Evolutionary conservation across 768 basidiomycete genomes (phyloP), one percentile per base, ranked within the genome.

Genomic region (Nevesoporus exiguus): DNA sequence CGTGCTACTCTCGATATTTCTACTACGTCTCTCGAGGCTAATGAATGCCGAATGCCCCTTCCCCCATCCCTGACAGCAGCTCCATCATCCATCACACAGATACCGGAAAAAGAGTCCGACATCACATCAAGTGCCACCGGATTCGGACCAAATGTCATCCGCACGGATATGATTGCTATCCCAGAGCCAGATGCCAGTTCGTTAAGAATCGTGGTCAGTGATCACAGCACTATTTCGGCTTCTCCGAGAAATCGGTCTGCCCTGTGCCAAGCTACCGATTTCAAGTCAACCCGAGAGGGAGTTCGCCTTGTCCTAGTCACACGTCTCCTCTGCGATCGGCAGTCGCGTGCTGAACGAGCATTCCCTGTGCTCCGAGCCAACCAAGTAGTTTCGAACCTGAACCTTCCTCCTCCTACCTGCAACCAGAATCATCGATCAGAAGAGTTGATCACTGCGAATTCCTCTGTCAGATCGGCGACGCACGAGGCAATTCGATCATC

Each of bases 361-460:
- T 75, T 78, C 24, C 86, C 86, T 2, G 75, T 91, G 21, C 72
- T 92, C 14, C 67, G 77, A 59, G 77, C 81, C 29, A 90, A 90
- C 65, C 73, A 73, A 56, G 69, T 77, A 9, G 71, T 81, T 45
- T 71, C 76, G 5, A 68, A 68, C 61, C 17, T 64, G 50, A 43
- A 69, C 64, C 40, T 51, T 37, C 17, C 71, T 63, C 39, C 62
- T 61, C 53, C 64, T 66, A 24, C 61, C 65, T 39, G 69, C 70
- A 41, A 70, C 72, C 49, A 73, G 77, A 42, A 76, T 76, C 43
- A 67, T 69, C 65, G 84, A 24, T 70, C 86, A 7, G 72, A 76
- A 47, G 81, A 83, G 36, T 67, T 84, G 47, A 68, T 73, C 34
- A 62, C 67, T 44, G 76, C 70, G 33, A 73, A 70, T 33, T 60